Percentiles rank a stretch among this genome's conserved stretches.
These are phyloP conservation scores for Flaveria trinervia DNA, from an alignment of 129 eudicot genomes.

Conservation along the genomic window DNA sequence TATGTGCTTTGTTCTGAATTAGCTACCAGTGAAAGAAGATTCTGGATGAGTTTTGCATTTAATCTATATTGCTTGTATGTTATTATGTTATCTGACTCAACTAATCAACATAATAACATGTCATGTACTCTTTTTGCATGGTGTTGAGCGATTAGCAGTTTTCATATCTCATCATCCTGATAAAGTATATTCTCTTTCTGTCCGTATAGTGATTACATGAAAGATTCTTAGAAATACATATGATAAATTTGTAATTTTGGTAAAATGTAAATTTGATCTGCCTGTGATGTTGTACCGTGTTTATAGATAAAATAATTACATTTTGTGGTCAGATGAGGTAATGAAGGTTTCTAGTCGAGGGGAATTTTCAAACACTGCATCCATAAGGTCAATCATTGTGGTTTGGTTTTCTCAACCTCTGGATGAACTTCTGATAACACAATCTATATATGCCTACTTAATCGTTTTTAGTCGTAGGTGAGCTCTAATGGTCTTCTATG, in stretches of 20 bases:
- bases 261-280: constrained; percentile 2
- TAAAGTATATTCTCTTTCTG: neutral
- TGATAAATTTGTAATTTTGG: neutral
- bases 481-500: constrained; percentile 7
- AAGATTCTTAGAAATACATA: neutral
- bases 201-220: constrained; percentile 10
- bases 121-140: neutral
- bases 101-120: neutral
- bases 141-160: neutral
- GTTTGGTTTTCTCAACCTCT: neutral
- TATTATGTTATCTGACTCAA: neutral
- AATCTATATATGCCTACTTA: neutral
- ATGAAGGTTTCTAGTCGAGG: neutral
- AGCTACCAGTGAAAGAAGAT: constrained; percentile 14
- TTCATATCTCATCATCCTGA: neutral
- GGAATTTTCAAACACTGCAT: neutral
- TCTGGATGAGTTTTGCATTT: neutral
- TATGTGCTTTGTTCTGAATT: constrained; percentile 4
- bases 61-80: neutral
- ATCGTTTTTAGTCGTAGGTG: neutral
- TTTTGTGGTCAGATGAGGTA: constrained; percentile 15
- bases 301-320: neutral
- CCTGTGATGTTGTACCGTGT: neutral
- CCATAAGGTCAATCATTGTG: constrained; percentile 2
- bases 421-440: neutral